phyloP scores from a whole-genome alignment of 371 early-diverging fungal genomes.

The Rhizopus delemar region DNA sequence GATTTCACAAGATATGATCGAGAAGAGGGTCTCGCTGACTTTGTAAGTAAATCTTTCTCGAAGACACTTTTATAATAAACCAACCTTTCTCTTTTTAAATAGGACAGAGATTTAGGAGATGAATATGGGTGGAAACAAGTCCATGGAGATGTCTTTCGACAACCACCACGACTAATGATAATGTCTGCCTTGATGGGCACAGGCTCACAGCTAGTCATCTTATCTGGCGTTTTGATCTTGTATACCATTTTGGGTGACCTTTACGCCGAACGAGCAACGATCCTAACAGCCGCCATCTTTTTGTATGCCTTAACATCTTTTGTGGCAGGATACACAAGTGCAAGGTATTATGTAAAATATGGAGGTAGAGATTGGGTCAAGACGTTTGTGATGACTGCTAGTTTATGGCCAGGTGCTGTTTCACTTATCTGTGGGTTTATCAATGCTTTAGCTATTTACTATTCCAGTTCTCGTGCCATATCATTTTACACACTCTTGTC shows the following conservation, averaged over 20 bases:
- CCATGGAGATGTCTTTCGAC: constrained; percentile 86
- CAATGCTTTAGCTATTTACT: constrained; percentile 76
- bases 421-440: constrained; percentile 60
- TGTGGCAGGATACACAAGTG: constrained; percentile 71
- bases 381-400: constrained; percentile 69
- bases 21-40: constrained; percentile 72
- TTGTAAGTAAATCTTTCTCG: constrained; percentile 46
- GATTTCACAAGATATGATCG: constrained; percentile 84
- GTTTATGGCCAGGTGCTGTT: constrained; percentile 72
- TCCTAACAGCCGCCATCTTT: constrained; percentile 80
- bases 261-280: constrained; percentile 76
- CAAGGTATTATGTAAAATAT: constrained; percentile 70
- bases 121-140: constrained; percentile 93
- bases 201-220: constrained; percentile 69
- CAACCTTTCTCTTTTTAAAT: constrained; percentile 1
- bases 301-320: constrained; percentile 77
- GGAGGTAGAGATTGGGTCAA: constrained; percentile 77
- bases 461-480: constrained; percentile 77
- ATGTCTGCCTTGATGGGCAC: constrained; percentile 75
- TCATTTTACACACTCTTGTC: constrained; percentile 77
- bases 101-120: constrained; percentile 82
- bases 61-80: background rate
- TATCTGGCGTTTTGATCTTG: constrained; percentile 67
- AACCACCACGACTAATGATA: constrained; percentile 69
- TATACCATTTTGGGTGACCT: constrained; percentile 74